Percentiles rank a stretch among this genome's conserved stretches.
Conservation (phyloP, 1,139 yeast species). For the Saccharomycopsis hybrid region DNA sequence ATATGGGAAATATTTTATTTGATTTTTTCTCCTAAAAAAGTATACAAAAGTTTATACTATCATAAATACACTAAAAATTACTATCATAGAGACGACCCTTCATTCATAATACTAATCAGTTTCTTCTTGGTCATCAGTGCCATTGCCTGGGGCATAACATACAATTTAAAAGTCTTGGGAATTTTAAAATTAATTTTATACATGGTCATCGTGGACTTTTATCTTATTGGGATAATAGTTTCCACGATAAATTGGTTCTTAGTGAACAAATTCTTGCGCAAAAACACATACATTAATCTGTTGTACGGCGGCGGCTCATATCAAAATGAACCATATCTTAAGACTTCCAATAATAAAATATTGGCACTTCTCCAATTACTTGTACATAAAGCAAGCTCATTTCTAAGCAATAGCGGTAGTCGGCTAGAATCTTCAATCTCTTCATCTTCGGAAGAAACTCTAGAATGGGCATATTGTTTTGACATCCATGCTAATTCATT, state of each 20-base stretch:
- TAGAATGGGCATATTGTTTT: constrained; percentile 93
- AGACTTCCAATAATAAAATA: constrained; percentile 1
- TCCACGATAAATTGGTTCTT: constrained; percentile 71
- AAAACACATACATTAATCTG: constrained; percentile 21
- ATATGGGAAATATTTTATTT: constrained; percentile 82
- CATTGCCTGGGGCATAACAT: constrained; percentile 85
- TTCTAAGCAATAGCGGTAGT: constrained; percentile 21
- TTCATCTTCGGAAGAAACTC: constrained; percentile 41
- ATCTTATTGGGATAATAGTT: constrained; percentile 59
- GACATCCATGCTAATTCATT: constrained; percentile 91
- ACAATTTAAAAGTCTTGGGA: constrained; percentile 55
- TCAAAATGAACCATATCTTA: not conserved
- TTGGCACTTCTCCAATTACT: constrained; percentile 1
- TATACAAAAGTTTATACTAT: constrained; percentile 74
- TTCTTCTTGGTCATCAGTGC: constrained; percentile 68
- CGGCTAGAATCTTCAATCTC: constrained; percentile 30
- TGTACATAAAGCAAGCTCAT: constrained; percentile 1
- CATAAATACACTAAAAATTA: constrained; percentile 63
- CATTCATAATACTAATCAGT: constrained; percentile 68
- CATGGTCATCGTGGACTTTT: constrained; percentile 79
- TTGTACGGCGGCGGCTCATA: not conserved
- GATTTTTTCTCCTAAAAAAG: constrained; percentile 69
- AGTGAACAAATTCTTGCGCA: constrained; percentile 55
- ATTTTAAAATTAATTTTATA: constrained; percentile 60
- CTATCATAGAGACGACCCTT: constrained; percentile 90